Evolutionary conservation across 768 basidiomycete species (phyloP), one percentile per base, ranked within the genome.

Genomic region (Omphalotus guepiniiformis): DNA sequence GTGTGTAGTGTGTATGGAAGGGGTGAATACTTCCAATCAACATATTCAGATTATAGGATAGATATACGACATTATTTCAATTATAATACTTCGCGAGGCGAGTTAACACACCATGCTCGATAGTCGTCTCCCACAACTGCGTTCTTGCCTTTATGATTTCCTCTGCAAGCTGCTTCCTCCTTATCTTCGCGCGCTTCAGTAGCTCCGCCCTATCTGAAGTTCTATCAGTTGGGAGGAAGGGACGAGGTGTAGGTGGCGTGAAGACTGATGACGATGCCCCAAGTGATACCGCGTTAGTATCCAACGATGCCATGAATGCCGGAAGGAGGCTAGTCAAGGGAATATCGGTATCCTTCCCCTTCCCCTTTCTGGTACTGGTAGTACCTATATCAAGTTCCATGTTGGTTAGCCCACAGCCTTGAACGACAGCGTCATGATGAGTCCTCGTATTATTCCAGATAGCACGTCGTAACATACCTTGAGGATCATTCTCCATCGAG

Each of bases 121-220:
- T 66, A 19, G 71, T 71, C 38, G 69, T 70, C 65, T 87, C 85
- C 88, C 88, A 88, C 48, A 88, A 62, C 56, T 83, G 80, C 23
- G 78, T 70, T 57, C 83, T 83, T 19, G 81, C 76, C 44, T 66
- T 68, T 40, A 81, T 73, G 37, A 89, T 64, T 63, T 84, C 81
- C 8, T 63, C 64, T 47, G 66, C 64, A 29, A 90, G 54, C 54
- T 77, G 69, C 46, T 64, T 63, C 49, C 78, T 75, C 56, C 76
- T 71, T 55, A 78, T 76, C 45, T 65, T 69, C 12, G 84, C 85
- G 12, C 73, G 72, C 36, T 60, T 65, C 26, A 88, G 50, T 18
- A 83, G 64, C 9, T 72, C 74, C 21, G 65, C 69, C 52, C 69
- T 75, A 39, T 64, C 62, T 45, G 57, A 43, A n/a, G 27, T 39